These are phyloP conservation scores for Ananas comosus DNA, from an alignment of 176 grass and related monocot genomes.

Conservation along the genomic window DNA sequence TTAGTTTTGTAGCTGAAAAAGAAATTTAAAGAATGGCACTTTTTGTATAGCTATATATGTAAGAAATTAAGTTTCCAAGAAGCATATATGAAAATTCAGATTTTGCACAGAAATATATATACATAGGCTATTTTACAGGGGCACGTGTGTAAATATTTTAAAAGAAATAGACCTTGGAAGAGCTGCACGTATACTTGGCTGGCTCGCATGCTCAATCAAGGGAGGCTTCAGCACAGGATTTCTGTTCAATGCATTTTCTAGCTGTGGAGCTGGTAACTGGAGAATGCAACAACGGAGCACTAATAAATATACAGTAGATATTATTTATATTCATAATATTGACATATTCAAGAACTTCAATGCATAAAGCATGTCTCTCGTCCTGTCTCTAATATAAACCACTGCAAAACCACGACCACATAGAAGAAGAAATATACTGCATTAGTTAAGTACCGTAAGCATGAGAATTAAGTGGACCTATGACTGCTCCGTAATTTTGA, in stretches of 20 bases:
- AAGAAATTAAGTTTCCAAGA: no score
- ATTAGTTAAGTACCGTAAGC: neutral
- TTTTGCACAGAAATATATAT: no score
- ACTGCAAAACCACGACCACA: neutral
- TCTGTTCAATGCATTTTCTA: slow-evolving; percentile 80
- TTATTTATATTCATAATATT: neutral
- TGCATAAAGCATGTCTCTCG: neutral
- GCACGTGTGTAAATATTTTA: no score
- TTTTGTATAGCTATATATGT: no score
- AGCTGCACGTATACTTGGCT: slow-evolving; percentile 56
- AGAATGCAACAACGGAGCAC: slow-evolving; percentile 10
- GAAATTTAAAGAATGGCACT: no score
- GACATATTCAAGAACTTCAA: neutral
- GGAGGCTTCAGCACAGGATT: slow-evolving; percentile 62
- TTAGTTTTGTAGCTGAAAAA: no score
- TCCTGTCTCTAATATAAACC: slow-evolving; percentile 2
- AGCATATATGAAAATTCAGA: no score
- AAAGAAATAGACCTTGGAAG: slow-evolving; percentile 53
- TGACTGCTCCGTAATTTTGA: no score
- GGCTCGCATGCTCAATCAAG: slow-evolving; percentile 80
- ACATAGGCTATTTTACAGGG: no score
- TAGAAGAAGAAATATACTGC: slow-evolving; percentile 15
- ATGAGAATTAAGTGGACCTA: no score
- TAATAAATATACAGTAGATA: neutral
- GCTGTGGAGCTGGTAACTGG: slow-evolving; percentile 89